These are phyloP conservation scores for Nannochloropsis salina DNA, from an alignment of 108 stramenopile genomes.

Conservation along the genomic window DNA sequence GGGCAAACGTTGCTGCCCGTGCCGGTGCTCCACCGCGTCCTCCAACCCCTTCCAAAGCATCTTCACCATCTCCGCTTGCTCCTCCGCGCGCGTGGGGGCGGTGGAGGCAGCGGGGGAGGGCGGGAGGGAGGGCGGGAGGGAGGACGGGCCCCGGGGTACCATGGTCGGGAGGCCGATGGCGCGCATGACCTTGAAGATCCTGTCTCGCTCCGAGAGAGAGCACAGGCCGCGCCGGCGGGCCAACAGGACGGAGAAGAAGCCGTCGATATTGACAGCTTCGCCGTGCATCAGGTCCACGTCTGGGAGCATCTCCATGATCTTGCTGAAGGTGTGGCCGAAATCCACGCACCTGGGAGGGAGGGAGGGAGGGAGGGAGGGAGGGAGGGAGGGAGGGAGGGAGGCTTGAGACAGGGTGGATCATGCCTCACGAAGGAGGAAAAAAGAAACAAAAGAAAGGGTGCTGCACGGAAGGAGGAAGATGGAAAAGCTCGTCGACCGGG, in stretches of 20 bases:
- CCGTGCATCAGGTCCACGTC: slow-evolving; percentile 91
- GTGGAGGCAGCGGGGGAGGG: slow-evolving; percentile 51
- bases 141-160: background rate
- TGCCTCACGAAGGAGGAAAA: background rate
- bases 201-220: slow-evolving; percentile 65
- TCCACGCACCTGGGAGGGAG: slow-evolving; percentile 41
- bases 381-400: too few species aligned
- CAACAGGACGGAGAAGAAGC: slow-evolving; percentile 82
- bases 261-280: slow-evolving; percentile 93
- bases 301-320: slow-evolving; percentile 86
- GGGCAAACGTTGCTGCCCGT: slow-evolving; percentile 85
- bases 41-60: slow-evolving; percentile 77
- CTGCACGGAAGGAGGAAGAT: background rate
- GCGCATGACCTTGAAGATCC: slow-evolving; percentile 76
- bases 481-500: too few species aligned
- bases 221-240: slow-evolving; percentile 78
- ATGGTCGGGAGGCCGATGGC: slow-evolving; percentile 63
- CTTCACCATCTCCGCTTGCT: slow-evolving; percentile 24
- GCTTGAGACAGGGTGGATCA: too few species aligned
- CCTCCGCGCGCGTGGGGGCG: slow-evolving; percentile 32
- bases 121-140: slow-evolving; percentile 54
- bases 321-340: slow-evolving; percentile 81
- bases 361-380: too few species aligned
- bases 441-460: background rate
- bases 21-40: slow-evolving; percentile 88